phyloP scores from a whole-genome alignment of 2,329 filamentous ascomycete species.

The Cladosporium austrohemisphaericum region DNA sequence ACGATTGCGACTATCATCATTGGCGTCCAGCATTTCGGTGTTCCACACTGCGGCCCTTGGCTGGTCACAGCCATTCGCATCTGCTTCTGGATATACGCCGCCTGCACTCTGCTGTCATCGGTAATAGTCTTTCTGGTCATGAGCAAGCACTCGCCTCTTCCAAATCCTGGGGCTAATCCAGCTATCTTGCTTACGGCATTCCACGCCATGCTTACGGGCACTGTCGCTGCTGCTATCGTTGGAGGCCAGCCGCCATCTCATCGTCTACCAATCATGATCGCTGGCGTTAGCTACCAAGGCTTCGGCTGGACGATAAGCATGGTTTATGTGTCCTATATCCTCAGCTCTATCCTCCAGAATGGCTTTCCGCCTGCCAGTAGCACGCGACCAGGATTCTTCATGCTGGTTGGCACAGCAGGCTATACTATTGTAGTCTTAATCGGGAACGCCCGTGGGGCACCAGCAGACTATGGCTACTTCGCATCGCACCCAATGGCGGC shows the following conservation, averaged over 20 bases:
- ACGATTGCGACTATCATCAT: slow-evolving; percentile 51
- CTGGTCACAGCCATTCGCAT: slow-evolving; percentile 59
- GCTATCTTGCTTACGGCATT: slow-evolving; percentile 9
- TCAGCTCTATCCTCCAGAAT: slow-evolving; percentile 36
- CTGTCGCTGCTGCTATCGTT: slow-evolving; percentile 33
- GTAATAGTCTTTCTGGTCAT: slow-evolving; percentile 7
- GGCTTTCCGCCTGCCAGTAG: slow-evolving; percentile 41
- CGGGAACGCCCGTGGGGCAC: slow-evolving; percentile 23
- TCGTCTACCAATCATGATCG: slow-evolving; percentile 43
- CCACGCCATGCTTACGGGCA: slow-evolving; percentile 31
- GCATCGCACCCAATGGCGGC: slow-evolving; percentile 20
- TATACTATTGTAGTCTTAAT: slow-evolving; percentile 30
- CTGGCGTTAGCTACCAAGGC: slow-evolving; percentile 43
- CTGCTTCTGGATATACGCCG: slow-evolving; percentile 68
- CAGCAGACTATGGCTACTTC: slow-evolving; percentile 23
- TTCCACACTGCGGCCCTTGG: slow-evolving; percentile 52
- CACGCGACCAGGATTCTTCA: slow-evolving; percentile 47
- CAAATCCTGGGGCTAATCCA: slow-evolving; percentile 4
- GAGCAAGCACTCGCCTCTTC: slow-evolving; percentile 1
- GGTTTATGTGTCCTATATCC: slow-evolving; percentile 42
- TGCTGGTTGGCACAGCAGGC: slow-evolving; percentile 46
- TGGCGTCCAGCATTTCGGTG: slow-evolving; percentile 62
- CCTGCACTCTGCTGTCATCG: slow-evolving; percentile 18
- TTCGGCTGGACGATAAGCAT: slow-evolving; percentile 45
- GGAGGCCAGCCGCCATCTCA: slow-evolving; percentile 31